Base-by-base conservation (phyloP, 2,329 filamentous ascomycete species). In the Elsinoe arachidis region DNA sequence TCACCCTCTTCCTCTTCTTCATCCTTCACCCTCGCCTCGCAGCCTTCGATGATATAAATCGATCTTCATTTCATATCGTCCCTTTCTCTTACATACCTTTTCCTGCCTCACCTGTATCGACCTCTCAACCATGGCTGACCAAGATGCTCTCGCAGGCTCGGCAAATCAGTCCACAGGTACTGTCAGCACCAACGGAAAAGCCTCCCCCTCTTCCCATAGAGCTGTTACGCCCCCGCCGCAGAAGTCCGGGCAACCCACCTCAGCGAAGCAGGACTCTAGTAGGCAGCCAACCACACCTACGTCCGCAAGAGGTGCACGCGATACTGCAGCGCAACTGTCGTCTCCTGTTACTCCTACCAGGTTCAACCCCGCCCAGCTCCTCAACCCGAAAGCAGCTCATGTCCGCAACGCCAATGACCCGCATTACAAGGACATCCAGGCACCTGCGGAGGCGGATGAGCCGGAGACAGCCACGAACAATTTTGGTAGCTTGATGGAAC, bases 401-500 rank as follows among this genome's bases (percentile, higher is more conserved):
- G 19, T 14, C 2, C 26, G 19, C 14, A 53, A 51, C 35, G 41
- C 15, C 17, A 46, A 39, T 19, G 41, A 56, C 49, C 39, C 52
- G 14, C 38, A 59, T 12, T 39, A 35, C 17, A 56, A 56, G 39
- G 52, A 44, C 14, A 38, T 51, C 39, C 38, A 56, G 26, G 49
- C 33, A 12, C 30, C 23, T 11, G 19, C 35, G 12, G 21, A 41
- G 5, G 35, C 47, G n/a, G 17, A 26, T 30, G 63, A 64, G 21
- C 62, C 61, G 9, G 63, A 60, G 51, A 59, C 56, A 17, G 61
- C 63, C 58, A 30, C 38, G 19, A 52, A 26, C 34, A 61, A 57
- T 10, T 78, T 82, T 63, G 77, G 79, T 9, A 73, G 73, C 57
- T 82, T 90, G 73, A 82, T 95, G 46, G 88, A 95, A 69, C 80